Evolutionary conservation across 2,329 filamentous ascomycete genomes (phyloP), one percentile per base, ranked within the genome.

Genomic region (Penicillium rolfsii): DNA sequence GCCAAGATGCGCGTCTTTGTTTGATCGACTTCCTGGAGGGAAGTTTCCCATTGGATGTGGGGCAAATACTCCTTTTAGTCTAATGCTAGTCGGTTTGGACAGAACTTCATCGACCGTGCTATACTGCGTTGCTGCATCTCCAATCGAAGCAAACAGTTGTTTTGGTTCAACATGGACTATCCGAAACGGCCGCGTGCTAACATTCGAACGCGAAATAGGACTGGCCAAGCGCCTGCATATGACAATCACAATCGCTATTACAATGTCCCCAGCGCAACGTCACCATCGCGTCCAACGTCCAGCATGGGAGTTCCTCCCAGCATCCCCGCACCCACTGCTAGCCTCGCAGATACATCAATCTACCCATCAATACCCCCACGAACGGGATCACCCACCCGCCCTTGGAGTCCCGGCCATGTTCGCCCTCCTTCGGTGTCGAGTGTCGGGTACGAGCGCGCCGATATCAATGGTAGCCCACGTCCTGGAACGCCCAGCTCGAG

Each of bases 401-500:
- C 86, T 1, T 86, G 84, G 76, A 84, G 68, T 19, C 74, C 85
- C 91, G 90, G 76, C 77, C 84, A 30, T 85, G 91, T 55, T 90
- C 91, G 8, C 89, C 91, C 2, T 89, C 86, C 91, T 1, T 77
- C 76, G 0, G 72, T 75, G 1, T 86, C 88, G 0, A 87, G 83
- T 66, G 81, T 89, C 26, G 84, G 87, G 4, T 98, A 95, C 76
- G 95, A 98, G 76, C 91, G 93, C 0, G 84, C 89, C 24, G 93
- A 97, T 69, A 79, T 98, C 61, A 94, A 98, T 71, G 95, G 95
- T 52, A 93, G 87, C 63, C 93, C 95, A 6, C 83, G 95, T 60
- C 94, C 95, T 1, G 94, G 94, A 5, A 97, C 94, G 0, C 93
- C 94, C 1, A 93, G 93, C 0, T 94, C 92, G 2, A 85, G 88